Percentiles rank a stretch among this genome's conserved stretches.
Evolutionary conservation across 306 rosid species (phyloP).

Genomic region (Prunus dulcis): DNA sequence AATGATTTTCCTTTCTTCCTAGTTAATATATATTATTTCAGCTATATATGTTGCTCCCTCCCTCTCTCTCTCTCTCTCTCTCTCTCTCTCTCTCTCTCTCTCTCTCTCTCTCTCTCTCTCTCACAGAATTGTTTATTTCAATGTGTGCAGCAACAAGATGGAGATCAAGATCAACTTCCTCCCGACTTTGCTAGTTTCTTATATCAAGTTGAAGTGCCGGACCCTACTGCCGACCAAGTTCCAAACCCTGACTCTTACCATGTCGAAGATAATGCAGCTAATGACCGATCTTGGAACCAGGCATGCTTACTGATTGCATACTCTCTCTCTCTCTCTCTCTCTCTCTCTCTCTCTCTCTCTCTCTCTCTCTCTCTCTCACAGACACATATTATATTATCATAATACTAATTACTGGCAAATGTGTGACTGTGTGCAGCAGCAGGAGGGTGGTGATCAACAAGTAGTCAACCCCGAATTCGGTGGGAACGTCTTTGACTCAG

Average conservation of each 20-base stretch:
- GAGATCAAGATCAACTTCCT: no score
- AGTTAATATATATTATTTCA: no score
- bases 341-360: neutral
- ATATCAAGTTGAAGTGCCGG: neutral
- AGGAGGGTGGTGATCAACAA: constrained; percentile 8
- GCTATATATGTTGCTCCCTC: no score
- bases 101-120: no score
- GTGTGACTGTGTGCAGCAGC: neutral
- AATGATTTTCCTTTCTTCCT: neutral
- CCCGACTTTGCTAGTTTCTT: no score
- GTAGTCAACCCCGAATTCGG: neutral
- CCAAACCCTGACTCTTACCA: neutral
- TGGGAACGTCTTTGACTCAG: constrained; percentile 11
- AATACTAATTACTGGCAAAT: neutral
- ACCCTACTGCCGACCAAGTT: neutral
- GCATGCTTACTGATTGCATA: constrained; percentile 8
- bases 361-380: neutral
- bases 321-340: neutral
- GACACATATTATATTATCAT: neutral
- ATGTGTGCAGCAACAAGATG: no score
- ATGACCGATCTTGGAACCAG: constrained; percentile 25
- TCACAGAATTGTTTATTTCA: no score
- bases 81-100: no score
- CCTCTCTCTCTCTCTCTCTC: no score
- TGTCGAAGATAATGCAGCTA: constrained; percentile 3